Conservation (phyloP, 805 yeast species). For the Barnettozyma botsteinii region DNA sequence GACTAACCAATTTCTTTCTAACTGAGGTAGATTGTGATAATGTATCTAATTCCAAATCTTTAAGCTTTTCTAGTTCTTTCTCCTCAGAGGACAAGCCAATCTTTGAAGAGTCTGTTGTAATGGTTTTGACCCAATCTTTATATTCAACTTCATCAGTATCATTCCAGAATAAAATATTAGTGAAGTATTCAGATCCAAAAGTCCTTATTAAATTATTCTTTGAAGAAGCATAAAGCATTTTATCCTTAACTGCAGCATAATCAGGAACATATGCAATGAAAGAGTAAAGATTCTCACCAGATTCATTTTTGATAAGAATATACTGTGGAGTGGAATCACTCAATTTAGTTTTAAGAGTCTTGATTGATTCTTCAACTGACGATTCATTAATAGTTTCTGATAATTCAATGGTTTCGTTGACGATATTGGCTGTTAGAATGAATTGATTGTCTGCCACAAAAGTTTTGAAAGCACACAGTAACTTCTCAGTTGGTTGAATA, state of each 20-base stretch:
- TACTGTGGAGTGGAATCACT: conserved; percentile 42
- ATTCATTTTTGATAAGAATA: conserved; percentile 38
- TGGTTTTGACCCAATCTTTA: conserved; percentile 41
- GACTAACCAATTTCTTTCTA: conserved; percentile 24
- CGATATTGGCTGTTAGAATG: conserved; percentile 34
- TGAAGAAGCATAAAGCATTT: conserved; percentile 93
- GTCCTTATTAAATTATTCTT: conserved; percentile 70
- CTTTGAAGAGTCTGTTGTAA: conserved; percentile 31
- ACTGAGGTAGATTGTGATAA: conserved; percentile 28
- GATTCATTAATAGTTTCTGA: conserved; percentile 28
- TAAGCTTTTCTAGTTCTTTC: conserved; percentile 40
- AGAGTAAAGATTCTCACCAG: conserved; percentile 28
- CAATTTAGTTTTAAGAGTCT: conserved; percentile 27
- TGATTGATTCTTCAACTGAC: conserved; percentile 32
- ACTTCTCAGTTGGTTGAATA: conserved; percentile 39
- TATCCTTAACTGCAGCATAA: conserved; percentile 67
- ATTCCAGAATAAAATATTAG: conserved; percentile 30
- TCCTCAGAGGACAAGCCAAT: conserved; percentile 59
- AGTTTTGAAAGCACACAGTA: conserved; percentile 39
- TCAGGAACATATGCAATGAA: conserved; percentile 89
- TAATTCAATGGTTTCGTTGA: conserved; percentile 31
- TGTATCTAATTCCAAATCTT: conserved; percentile 35
- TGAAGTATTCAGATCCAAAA: conserved; percentile 50
- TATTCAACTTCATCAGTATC: conserved; percentile 32
- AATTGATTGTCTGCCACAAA: conserved; percentile 32